Base-by-base conservation (phyloP, 176 grass and related monocot species). In the Juncus effusus region DNA sequence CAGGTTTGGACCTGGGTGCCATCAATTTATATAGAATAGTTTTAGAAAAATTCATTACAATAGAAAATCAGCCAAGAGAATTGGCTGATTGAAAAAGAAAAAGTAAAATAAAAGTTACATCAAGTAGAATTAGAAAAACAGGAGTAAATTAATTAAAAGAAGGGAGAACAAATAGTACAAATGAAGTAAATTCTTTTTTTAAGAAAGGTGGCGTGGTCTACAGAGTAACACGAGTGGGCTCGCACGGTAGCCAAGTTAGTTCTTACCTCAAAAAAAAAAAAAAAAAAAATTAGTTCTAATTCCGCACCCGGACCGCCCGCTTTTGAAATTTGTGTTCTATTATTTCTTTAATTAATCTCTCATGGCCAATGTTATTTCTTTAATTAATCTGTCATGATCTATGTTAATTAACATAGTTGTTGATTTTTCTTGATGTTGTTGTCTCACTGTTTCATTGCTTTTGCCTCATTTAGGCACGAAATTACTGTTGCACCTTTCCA, bases 231-330 rank as follows among this genome's bases (percentile, higher is more conserved):
- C 79, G 83, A 80, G 64, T 74, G 77, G 70, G 72, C 60, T 74
- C 51, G 61, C 73, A 64, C 73, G 49, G 40, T 60, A 57, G 71
- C 70, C 70, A 64, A 79, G 76, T 37, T 69, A 76, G 37, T 65
- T 52, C 54, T 36, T 76, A 40, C 0, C 59, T 56, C 59, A 14
- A 63, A 9, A 28, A 28, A 28, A 28, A 28, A 28, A 28, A 28
- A 28, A 28, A 28, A 28, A 28, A 28, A 28, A 28, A 28, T 1
- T 28, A 28, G 19, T 5, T 38, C 6, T 36, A 42, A 52, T 63
- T 72, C 79, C 51, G 60, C 64, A 56, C 49, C 69, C 65, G 77
- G 80, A 64, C 78, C 80, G 70, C 78, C 78, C 77, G 52, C 11
- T 61, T 55, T 91, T 80, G 70, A 56, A 59, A 59, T 19, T 80